A percentile compares a stretch with the other conserved stretches of the same genome.
phyloP scores from a whole-genome alignment of 2,329 filamentous ascomycete genomes.

The Colletotrichum graminicola region DNA sequence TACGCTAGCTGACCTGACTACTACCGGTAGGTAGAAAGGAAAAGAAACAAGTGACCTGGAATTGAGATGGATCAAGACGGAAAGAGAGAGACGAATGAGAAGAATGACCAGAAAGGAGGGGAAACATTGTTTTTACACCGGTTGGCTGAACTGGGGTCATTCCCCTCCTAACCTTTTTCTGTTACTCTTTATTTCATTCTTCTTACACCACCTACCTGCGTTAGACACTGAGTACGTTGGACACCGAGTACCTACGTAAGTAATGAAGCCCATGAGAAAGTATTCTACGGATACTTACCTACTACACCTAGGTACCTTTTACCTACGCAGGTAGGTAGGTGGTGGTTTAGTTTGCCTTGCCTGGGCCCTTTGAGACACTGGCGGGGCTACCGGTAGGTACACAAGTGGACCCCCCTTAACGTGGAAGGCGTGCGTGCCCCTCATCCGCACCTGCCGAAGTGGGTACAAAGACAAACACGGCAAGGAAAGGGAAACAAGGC shows the following conservation, averaged over 20 bases:
- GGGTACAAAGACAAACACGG: neutral
- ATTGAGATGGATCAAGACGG: slow-evolving; percentile 6
- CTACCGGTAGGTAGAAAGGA: too few species aligned
- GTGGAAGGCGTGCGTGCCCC: neutral
- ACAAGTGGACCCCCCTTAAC: neutral
- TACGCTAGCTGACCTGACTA: neutral
- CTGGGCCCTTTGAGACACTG: neutral
- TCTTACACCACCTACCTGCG: neutral
- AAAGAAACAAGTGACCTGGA: neutral
- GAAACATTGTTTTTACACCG: neutral
- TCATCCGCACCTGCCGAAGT: neutral
- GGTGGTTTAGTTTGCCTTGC: neutral
- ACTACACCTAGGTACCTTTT: too few species aligned
- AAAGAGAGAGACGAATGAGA: neutral
- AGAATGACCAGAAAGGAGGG: too few species aligned
- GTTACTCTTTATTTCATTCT: neutral
- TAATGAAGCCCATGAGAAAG: too few species aligned
- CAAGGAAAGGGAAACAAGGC: slow-evolving; percentile 1
- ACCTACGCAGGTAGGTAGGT: neutral
- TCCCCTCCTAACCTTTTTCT: neutral
- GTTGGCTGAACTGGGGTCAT: neutral
- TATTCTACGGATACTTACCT: too few species aligned
- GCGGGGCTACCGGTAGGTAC: too few species aligned
- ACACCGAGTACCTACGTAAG: too few species aligned
- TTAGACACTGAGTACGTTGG: too few species aligned